Conservation (phyloP, 768 basidiomycete genomes). For the Lentinula sp. region DNA sequence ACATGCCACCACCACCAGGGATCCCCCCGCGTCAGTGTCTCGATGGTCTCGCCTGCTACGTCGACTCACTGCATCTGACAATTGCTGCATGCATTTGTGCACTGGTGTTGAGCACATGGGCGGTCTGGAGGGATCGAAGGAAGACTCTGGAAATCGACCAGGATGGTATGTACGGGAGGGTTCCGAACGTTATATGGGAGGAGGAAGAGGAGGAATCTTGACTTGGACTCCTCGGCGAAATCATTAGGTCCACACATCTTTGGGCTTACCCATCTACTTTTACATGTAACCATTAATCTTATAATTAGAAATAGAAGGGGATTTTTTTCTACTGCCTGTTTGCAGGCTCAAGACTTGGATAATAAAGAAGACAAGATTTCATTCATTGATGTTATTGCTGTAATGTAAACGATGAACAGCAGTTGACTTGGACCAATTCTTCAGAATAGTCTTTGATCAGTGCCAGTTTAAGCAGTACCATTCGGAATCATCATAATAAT, state of each 20-base stretch:
- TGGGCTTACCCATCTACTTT: not conserved
- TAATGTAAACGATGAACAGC: too few relatives aligned
- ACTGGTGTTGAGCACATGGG: slow-evolving; percentile 43
- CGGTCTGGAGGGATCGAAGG: slow-evolving; percentile 38
- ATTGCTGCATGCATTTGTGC: slow-evolving; percentile 39
- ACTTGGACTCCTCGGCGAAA: too few relatives aligned
- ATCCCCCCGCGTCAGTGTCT: slow-evolving; percentile 39
- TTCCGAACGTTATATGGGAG: not conserved
- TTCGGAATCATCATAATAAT: too few relatives aligned
- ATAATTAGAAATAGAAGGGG: not conserved
- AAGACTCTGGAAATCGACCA: not conserved
- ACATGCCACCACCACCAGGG: not conserved
- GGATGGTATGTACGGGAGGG: not conserved
- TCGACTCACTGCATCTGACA: slow-evolving; percentile 49
- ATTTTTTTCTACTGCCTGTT: not conserved
- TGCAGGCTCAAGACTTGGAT: too few relatives aligned
- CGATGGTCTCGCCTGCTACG: slow-evolving; percentile 55
- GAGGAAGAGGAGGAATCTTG: not conserved
- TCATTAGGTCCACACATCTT: not conserved
- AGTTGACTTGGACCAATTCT: too few relatives aligned
- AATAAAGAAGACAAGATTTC: too few relatives aligned
- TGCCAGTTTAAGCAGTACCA: too few relatives aligned
- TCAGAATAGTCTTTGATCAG: too few relatives aligned
- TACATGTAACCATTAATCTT: not conserved
- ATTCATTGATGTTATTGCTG: too few relatives aligned